Base-by-base conservation (phyloP, 768 basidiomycete species). In the Mrakia hoshinonis region DNA sequence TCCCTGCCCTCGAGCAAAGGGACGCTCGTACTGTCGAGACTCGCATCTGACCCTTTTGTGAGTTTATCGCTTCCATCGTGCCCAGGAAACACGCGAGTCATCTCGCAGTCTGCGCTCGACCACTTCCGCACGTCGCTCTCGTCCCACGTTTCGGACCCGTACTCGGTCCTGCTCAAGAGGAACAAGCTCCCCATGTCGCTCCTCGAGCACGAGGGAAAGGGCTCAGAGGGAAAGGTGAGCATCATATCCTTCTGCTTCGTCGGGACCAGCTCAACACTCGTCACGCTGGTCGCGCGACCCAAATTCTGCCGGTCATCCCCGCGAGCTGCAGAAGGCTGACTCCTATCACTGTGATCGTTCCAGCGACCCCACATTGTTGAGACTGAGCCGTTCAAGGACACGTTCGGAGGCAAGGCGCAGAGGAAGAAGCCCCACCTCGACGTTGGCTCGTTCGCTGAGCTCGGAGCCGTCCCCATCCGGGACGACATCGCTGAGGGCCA, bases 151-250 rank as follows among this genome's bases (percentile, higher is more conserved):
- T 85, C 91, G 81, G 94, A 98, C 77, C 96, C 96, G 0, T 99
- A 98, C 78, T 93, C 92, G 11, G 95, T 99, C 13, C 85, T 99
- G 43, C 80, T 99, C 63, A 88, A 89, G 72, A 85, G 93, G 71
- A 98, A 97, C 81, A 98, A 98, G 80, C 84, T 99, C 18, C 95
- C 95, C 4, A 96, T 99, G 93, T 91, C 90, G 11, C 83, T 99
- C 51, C 83, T 99, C 46, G 92, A 95, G 75, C 72, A 74, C 34
- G 67, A 70, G 26, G 85, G 85, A 6, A 93, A 92, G 76, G 87
- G 89, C 1, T 86, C 87, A 77, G 75, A 82, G 51, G 88, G 87
- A 75, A 95, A 94, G 84, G 92, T 85, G 69, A 48, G 81, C 62
- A 12, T 46, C 15, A 13, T 55, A 13, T 36, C 12, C 54, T 55